A percentile compares a stretch with the other conserved stretches of the same genome.
These are phyloP conservation scores for Corchorus capsularis DNA, from an alignment of 345 rosid species.

Conservation along the genomic window DNA sequence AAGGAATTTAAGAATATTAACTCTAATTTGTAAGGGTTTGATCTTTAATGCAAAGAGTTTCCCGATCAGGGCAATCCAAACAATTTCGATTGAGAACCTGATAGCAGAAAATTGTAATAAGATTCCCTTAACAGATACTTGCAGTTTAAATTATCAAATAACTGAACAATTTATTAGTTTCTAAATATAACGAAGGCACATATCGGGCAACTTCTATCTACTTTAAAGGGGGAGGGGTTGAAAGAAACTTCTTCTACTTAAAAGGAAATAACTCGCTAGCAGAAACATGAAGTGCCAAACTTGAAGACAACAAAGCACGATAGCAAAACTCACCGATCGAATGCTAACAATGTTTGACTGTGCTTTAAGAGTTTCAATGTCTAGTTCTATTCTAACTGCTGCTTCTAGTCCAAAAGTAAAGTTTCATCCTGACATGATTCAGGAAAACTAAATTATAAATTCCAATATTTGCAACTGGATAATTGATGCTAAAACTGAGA, in stretches of 20 bases:
- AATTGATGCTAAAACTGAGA: slow-evolving; percentile 38
- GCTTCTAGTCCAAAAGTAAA: slow-evolving; percentile 94
- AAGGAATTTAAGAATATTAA: slow-evolving; percentile 33
- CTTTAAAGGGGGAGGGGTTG: not conserved
- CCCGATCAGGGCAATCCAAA: slow-evolving; percentile 81
- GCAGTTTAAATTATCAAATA: slow-evolving; percentile 13
- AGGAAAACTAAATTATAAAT: slow-evolving; percentile 28
- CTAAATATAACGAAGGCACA: not conserved
- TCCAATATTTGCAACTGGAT: slow-evolving; percentile 17
- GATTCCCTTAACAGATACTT: not conserved
- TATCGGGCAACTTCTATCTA: not conserved
- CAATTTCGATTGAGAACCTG: slow-evolving; percentile 77
- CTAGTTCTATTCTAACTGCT: slow-evolving; percentile 86
- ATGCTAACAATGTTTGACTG: slow-evolving; percentile 73
- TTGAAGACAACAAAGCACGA: slow-evolving; percentile 1
- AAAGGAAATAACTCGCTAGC: not conserved
- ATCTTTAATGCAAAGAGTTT: slow-evolving; percentile 71
- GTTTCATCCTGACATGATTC: slow-evolving; percentile 68
- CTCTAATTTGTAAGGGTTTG: slow-evolving; percentile 79
- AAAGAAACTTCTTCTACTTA: not conserved
- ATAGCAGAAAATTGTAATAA: slow-evolving; percentile 14
- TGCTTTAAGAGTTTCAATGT: slow-evolving; percentile 79
- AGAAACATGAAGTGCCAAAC: not conserved
- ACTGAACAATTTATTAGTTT: not conserved
- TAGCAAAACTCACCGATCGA: slow-evolving; percentile 61